Evolutionary conservation across 2,329 filamentous ascomycete genomes (phyloP).

Genomic region (Beauveria sp.): DNA sequence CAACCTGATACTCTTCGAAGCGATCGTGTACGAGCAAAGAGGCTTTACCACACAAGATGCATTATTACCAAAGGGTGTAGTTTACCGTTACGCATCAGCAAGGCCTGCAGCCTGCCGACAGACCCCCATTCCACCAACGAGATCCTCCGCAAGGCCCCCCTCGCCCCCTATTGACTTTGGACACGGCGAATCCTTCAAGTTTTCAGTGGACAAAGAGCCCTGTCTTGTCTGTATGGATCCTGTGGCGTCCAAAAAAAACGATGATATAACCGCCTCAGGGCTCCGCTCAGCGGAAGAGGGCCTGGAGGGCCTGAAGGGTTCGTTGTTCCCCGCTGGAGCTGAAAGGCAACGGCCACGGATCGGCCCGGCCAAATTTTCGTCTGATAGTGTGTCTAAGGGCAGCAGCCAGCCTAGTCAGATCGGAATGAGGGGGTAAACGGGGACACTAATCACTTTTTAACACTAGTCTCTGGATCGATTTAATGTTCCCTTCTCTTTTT

Average conservation of each 20-base stretch:
- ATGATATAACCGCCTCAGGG: background rate
- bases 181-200: background rate
- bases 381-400: background rate
- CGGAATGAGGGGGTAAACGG: too few species aligned
- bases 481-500: too few species aligned
- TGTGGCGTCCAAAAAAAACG: background rate
- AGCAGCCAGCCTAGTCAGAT: background rate
- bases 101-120: background rate
- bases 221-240: too few species aligned
- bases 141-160: background rate
- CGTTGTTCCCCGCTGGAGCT: background rate
- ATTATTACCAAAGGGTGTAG: background rate
- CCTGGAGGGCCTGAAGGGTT: background rate
- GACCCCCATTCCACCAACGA: background rate
- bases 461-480: too few species aligned
- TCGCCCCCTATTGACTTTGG: too few species aligned
- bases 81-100: background rate
- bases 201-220: background rate
- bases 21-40: background rate
- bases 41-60: background rate
- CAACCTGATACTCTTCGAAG: too few species aligned
- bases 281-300: too few species aligned
- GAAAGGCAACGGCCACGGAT: background rate
- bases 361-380: background rate
- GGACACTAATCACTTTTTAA: too few species aligned